A percentile compares a stretch with the other conserved stretches of the same genome.
phyloP scores from a whole-genome alignment of 2,329 filamentous ascomycete genomes.

The Fusarium acutatum region DNA sequence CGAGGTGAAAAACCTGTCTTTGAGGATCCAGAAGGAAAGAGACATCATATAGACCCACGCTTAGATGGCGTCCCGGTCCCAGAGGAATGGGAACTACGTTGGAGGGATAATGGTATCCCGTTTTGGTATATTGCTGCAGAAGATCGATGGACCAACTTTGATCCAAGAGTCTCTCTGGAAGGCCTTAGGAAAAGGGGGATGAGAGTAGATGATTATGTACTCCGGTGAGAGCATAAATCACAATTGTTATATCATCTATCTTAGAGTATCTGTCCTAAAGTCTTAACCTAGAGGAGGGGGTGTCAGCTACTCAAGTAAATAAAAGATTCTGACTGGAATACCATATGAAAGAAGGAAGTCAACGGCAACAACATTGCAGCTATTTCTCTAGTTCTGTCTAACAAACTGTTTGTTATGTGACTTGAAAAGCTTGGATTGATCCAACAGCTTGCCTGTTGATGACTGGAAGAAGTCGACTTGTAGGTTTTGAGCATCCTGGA shows the following conservation, averaged over 20 bases:
- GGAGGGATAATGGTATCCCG: neutral
- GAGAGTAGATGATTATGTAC: neutral
- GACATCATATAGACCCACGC: neutral
- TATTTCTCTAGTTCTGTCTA: neutral
- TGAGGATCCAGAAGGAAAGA: neutral
- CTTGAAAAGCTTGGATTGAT: constrained; percentile 10
- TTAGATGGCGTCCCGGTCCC: neutral
- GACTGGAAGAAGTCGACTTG: constrained; percentile 11
- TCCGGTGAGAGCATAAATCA: neutral
- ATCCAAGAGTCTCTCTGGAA: neutral
- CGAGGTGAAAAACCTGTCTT: neutral
- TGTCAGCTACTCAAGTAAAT: no score
- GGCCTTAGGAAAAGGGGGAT: neutral
- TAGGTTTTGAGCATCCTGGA: constrained; percentile 1
- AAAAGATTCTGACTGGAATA: no score
- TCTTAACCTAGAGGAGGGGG: no score
- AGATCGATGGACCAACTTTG: constrained; percentile 1
- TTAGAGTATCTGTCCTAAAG: accelerated
- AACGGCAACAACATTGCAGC: accelerated
- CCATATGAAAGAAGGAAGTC: neutral
- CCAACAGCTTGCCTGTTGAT: neutral
- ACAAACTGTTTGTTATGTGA: constrained; percentile 13
- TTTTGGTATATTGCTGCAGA: neutral
- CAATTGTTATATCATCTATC: accelerated
- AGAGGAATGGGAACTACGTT: neutral